Evolutionary conservation across 306 rosid species (phyloP).

Genomic region (Rosa rugosa): DNA sequence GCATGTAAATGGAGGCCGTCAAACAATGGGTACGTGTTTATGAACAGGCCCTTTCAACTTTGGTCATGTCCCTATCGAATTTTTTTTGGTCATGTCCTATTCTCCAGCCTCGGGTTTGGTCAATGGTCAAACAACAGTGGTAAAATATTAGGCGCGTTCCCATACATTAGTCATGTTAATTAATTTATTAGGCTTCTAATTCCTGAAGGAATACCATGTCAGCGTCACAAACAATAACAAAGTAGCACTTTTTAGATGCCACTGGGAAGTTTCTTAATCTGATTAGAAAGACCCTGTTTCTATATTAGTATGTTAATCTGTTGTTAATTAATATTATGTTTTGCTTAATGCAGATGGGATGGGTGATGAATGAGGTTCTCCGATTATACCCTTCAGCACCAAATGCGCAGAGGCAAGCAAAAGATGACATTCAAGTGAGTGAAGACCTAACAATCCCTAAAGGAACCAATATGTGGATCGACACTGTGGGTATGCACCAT

Average conservation of each 20-base stretch:
- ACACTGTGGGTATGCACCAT: constrained; percentile 78
- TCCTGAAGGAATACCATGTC: neutral
- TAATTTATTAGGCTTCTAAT: neutral
- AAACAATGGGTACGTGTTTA: neutral
- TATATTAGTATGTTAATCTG: neutral
- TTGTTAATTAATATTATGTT: neutral
- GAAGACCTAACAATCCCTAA: constrained; percentile 54
- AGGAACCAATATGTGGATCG: constrained; percentile 90
- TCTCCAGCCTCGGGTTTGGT: constrained; percentile 11
- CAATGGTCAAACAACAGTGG: constrained; percentile 26
- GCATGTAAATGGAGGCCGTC: neutral
- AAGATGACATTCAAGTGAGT: constrained; percentile 52
- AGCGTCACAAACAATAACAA: neutral
- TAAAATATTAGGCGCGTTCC: neutral
- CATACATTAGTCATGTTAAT: neutral
- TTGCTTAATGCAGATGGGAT: constrained; percentile 66
- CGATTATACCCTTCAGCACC: constrained; percentile 87
- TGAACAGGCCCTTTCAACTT: neutral
- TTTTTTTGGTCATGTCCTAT: neutral
- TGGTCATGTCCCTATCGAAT: neutral
- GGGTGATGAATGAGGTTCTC: constrained; percentile 82
- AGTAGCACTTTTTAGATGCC: neutral
- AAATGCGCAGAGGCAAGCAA: constrained; percentile 82
- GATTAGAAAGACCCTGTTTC: neutral
- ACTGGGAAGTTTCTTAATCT: constrained; percentile 3